Conservation (phyloP, 2,329 filamentous ascomycete species). For the Falciphora oryzae region DNA sequence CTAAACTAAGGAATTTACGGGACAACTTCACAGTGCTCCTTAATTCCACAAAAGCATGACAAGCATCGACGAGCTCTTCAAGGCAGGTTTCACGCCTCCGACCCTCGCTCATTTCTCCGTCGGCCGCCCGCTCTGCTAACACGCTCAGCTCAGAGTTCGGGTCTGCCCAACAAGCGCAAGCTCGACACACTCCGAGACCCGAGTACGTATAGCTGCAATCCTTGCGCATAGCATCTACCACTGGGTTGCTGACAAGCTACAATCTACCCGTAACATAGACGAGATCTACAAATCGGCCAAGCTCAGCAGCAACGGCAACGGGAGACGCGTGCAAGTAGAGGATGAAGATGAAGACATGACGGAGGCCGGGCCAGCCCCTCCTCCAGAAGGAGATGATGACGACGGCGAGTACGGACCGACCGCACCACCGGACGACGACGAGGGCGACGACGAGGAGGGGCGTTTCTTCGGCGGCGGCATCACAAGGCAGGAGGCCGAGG, state of each 20-base stretch:
- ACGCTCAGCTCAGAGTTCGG: constrained; percentile 29
- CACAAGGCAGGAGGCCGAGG: constrained; percentile 70
- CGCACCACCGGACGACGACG: constrained; percentile 41
- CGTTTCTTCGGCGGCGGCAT: constrained; percentile 95
- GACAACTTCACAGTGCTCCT: background rate
- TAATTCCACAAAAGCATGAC: constrained; percentile 36
- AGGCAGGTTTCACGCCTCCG: constrained; percentile 30
- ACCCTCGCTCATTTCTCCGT: constrained; percentile 9
- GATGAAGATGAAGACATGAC: constrained; percentile 35
- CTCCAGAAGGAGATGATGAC: constrained; percentile 42
- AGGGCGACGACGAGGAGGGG: constrained; percentile 76
- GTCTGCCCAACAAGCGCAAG: constrained; percentile 55
- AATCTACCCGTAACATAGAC: constrained; percentile 31
- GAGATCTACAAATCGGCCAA: constrained; percentile 61
- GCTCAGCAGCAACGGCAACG: constrained; percentile 35
- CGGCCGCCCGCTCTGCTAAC: background rate
- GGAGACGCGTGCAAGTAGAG: constrained; percentile 38
- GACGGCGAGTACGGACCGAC: constrained; percentile 36
- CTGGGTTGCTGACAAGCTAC: background rate
- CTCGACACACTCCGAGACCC: constrained; percentile 56
- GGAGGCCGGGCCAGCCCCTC: constrained; percentile 44
- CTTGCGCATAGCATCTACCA: background rate
- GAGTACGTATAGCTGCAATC: constrained; percentile 38
- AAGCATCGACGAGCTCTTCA: constrained; percentile 55
- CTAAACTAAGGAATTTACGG: background rate